Conservation (phyloP, 140 eudicot species). For the Senecio squalidus region DNA sequence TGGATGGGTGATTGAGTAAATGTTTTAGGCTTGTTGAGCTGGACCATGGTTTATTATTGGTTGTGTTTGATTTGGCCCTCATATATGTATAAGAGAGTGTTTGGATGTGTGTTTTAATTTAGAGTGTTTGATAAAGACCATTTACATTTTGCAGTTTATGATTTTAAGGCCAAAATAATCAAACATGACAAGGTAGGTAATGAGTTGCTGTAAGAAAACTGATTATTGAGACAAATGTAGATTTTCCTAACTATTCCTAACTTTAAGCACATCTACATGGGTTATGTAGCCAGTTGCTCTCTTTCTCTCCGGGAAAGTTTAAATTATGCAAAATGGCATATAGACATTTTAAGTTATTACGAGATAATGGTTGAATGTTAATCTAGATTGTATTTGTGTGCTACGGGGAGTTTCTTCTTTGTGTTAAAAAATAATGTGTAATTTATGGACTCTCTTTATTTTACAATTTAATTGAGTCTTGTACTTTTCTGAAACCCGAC, state of each 20-base stretch:
- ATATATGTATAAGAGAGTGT: constrained; percentile 6
- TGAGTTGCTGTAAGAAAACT: too few relatives aligned
- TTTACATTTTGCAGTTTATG: too few relatives aligned
- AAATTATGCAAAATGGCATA: neutral
- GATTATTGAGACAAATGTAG: neutral
- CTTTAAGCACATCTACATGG: neutral
- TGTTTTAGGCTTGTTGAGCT: neutral
- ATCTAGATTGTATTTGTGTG: neutral
- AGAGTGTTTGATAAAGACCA: too few relatives aligned
- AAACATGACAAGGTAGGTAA: too few relatives aligned
- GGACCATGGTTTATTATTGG: neutral
- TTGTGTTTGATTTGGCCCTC: neutral
- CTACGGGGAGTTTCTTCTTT: neutral
- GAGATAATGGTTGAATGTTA: constrained; percentile 3
- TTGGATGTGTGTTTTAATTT: too few relatives aligned
- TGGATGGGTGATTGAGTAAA: neutral
- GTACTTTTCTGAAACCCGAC: constrained; percentile 1
- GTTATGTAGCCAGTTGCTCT: neutral
- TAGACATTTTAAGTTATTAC: neutral
- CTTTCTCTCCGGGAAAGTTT: neutral
- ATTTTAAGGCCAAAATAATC: too few relatives aligned
- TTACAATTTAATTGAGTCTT: neutral
- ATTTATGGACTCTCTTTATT: neutral
- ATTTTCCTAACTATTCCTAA: neutral
- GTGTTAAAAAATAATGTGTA: neutral